Evolutionary conservation across 495 filamentous ascomycete species (phyloP).

Genomic region (Hypoxylon subgilvum): DNA sequence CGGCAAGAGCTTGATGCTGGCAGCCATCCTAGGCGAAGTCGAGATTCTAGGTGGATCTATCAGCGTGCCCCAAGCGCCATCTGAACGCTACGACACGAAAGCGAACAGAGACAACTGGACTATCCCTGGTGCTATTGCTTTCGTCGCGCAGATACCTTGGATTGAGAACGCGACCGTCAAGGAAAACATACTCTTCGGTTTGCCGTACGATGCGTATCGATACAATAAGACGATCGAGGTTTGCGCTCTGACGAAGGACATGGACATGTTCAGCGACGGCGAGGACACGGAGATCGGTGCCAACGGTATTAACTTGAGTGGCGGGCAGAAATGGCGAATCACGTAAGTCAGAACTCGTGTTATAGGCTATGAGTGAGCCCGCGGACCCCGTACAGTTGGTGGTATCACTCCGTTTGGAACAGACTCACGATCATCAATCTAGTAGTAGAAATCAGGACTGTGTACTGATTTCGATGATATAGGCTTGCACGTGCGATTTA

Average conservation of each 20-base stretch:
- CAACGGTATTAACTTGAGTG: slow-evolving; percentile 83
- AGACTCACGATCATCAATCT: background rate
- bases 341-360: slow-evolving; percentile 48
- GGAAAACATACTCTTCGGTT: slow-evolving; percentile 76
- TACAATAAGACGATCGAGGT: slow-evolving; percentile 70
- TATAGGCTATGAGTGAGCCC: background rate
- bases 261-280: slow-evolving; percentile 74
- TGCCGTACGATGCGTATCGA: slow-evolving; percentile 67
- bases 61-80: slow-evolving; percentile 56
- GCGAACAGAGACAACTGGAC: slow-evolving; percentile 74
- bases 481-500: slow-evolving; percentile 77
- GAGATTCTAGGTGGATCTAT: slow-evolving; percentile 61
- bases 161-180: slow-evolving; percentile 82
- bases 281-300: slow-evolving; percentile 81
- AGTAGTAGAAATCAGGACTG: background rate
- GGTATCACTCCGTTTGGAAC: background rate
- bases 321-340: slow-evolving; percentile 82
- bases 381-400: background rate
- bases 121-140: slow-evolving; percentile 70
- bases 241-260: slow-evolving; percentile 75
- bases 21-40: slow-evolving; percentile 69
- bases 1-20: slow-evolving; percentile 70
- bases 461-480: slow-evolving; percentile 1
- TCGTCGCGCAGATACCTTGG: slow-evolving; percentile 84
- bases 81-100: slow-evolving; percentile 58